Base-by-base conservation (phyloP, 495 filamentous ascomycete genomes). In the Bathelium albidoporum region DNA sequence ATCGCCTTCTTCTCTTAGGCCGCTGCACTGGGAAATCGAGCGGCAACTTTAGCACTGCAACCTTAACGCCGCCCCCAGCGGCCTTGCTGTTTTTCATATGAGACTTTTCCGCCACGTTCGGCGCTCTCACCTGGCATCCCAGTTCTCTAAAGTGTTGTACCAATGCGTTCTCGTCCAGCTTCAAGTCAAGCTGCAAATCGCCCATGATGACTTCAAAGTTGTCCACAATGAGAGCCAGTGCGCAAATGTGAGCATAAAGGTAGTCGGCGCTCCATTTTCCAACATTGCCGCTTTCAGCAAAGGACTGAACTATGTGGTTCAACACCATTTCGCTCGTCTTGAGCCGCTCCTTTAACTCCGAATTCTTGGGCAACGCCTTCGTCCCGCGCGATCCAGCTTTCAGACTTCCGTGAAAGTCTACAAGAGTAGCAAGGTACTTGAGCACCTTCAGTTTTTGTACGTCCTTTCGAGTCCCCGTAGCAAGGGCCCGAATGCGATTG, bases 91-190 rank as follows among this genome's bases (percentile, higher is more conserved):
- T 75, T 66, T 78, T 78, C 62, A 73, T 49, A 49, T 64, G 73
- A 49, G 74, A 74, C 62, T 76, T 75, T 63, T 83, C 81, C 12
- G 68, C 78, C 28, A 80, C 78, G 53, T 79, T 81, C 41, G 76
- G 69, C 58, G 77, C 73, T 65, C 65, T 77, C 18, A 87, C 74
- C 64, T 76, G 80, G 32, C 89, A 93, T 1, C 94, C 94, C 68
- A 98, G 81, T 72, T 96, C 92, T 34, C 78, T 74, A 80, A 92
- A 96, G 70, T 91, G 92, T 65, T 83, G 76, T 20, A 64, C 72
- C 58, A 89, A 77, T 69, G 83, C 78, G 68, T 80, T 83, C 60
- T 82, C 81, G 65, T 94, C 89, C 32, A 97, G 68, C 64, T 82
- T 81, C 52, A 98, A 77, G 71, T 98, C 94, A 55, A 89, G 84